phyloP scores from a whole-genome alignment of 2,329 filamentous ascomycete species.

The Penicillium freii region DNA sequence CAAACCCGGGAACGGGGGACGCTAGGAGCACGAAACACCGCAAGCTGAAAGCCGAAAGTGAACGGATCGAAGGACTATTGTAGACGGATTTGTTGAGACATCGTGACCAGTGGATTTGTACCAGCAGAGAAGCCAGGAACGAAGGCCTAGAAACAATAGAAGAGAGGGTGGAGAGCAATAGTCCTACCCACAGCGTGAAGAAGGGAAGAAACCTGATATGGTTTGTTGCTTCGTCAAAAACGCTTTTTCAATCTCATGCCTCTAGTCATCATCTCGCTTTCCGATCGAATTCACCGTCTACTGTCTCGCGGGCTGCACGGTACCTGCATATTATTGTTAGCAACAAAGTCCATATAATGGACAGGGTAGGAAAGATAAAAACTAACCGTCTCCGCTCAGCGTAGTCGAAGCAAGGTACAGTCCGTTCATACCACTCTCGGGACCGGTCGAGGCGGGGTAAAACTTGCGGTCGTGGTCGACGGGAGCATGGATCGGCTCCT shows the following conservation, averaged over 20 bases:
- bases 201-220: background rate
- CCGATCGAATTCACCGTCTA: constrained; percentile 50
- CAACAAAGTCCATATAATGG: constrained; percentile 44
- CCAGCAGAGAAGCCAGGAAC: constrained; percentile 4
- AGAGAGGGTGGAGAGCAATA: constrained; percentile 13
- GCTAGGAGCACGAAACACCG: constrained; percentile 14
- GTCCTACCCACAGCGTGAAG: constrained; percentile 11
- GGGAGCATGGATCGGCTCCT: constrained; percentile 68
- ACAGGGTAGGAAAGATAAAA: background rate
- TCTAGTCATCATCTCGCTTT: constrained; percentile 8
- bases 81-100: constrained; percentile 3
- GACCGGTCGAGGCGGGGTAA: constrained; percentile 50
- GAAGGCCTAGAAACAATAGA: constrained; percentile 1
- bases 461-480: constrained; percentile 55
- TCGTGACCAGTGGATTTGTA: constrained; percentile 2
- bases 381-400: constrained; percentile 47
- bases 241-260: constrained; percentile 8
- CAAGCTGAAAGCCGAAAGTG: constrained; percentile 7
- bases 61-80: constrained; percentile 7
- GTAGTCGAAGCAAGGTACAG: constrained; percentile 49
- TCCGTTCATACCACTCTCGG: constrained; percentile 48
- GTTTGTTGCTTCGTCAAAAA: background rate
- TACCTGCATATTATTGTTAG: constrained; percentile 51
- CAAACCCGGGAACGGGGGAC: constrained; percentile 12
- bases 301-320: constrained; percentile 56